Conservation (phyloP, 306 rosid species). For the Prosopis cineraria region DNA sequence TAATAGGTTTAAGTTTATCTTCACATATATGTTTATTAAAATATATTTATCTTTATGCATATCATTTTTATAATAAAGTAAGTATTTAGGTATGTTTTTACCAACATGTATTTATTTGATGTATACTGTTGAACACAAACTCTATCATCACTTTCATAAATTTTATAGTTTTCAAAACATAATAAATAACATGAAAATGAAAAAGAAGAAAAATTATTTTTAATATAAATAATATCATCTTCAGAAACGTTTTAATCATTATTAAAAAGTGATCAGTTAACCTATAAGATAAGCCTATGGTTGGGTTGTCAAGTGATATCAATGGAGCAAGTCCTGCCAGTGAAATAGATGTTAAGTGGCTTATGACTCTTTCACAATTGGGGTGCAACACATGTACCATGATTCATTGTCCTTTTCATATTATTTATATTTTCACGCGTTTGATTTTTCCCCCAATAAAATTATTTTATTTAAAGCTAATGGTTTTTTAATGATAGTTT, state of each 20-base stretch:
- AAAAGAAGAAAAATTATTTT: too few species aligned
- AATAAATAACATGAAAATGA: too few species aligned
- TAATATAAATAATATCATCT: background rate
- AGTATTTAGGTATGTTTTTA: background rate
- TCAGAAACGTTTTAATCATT: background rate
- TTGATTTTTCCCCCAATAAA: background rate
- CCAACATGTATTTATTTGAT: too few species aligned
- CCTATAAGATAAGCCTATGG: background rate
- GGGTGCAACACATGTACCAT: constrained; percentile 35
- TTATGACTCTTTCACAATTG: constrained; percentile 32
- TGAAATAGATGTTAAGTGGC: constrained; percentile 40
- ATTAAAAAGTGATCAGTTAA: background rate
- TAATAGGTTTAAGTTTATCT: background rate
- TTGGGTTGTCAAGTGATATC: background rate
- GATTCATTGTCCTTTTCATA: constrained; percentile 16
- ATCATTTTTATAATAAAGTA: background rate
- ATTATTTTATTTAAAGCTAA: constrained; percentile 11
- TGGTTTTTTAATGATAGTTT: background rate
- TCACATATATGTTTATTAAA: background rate
- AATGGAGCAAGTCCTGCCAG: constrained; percentile 19
- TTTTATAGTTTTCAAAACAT: background rate
- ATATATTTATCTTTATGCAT: too few species aligned
- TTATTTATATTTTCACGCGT: background rate
- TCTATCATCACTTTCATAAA: background rate
- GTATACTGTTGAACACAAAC: background rate